phyloP scores from a whole-genome alignment of 2,329 filamentous ascomycete genomes.

The Domatiomyces catenatus region DNA sequence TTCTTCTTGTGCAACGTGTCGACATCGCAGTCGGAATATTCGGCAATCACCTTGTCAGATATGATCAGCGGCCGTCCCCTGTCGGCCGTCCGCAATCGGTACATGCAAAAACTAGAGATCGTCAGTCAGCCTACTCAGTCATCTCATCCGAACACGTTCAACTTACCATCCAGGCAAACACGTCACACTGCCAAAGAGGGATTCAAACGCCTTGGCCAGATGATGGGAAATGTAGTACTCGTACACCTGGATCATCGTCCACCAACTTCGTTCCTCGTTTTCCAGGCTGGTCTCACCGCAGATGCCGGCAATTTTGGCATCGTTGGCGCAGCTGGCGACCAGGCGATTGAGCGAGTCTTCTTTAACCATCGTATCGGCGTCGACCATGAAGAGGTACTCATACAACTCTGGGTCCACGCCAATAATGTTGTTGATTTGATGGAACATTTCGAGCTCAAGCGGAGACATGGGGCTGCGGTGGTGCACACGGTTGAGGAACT shows the following conservation, averaged over 20 bases:
- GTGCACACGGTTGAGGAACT: conserved; percentile 95
- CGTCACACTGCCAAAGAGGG: conserved; percentile 90
- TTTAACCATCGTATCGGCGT: conserved; percentile 86
- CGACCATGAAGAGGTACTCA: conserved; percentile 93
- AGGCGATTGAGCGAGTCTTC: conserved; percentile 87
- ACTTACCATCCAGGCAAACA: conserved; percentile 97
- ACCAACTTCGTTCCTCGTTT: conserved; percentile 90
- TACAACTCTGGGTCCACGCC: conserved; percentile 95
- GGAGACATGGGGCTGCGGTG: conserved; percentile 89
- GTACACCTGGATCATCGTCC: conserved; percentile 99
- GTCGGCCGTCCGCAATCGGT: conserved; percentile 83
- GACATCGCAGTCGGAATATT: conserved; percentile 77
- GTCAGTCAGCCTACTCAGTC: not conserved
- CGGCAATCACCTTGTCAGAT: conserved; percentile 68
- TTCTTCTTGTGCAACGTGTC: conserved; percentile 96
- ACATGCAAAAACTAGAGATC: conserved; percentile 84
- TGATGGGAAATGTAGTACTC: conserved; percentile 99
- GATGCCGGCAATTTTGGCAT: conserved; percentile 91
- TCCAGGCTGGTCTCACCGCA: conserved; percentile 93
- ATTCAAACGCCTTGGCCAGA: conserved; percentile 91
- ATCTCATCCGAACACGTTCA: not conserved
- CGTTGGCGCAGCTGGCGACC: conserved; percentile 81
- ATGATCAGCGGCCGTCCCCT: conserved; percentile 91
- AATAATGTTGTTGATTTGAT: conserved; percentile 98
- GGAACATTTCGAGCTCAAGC: conserved; percentile 93